Evolutionary conservation across 768 basidiomycete genomes (phyloP), one percentile per base, ranked within the genome.

Genomic region (Leccinum pellstonianum): DNA sequence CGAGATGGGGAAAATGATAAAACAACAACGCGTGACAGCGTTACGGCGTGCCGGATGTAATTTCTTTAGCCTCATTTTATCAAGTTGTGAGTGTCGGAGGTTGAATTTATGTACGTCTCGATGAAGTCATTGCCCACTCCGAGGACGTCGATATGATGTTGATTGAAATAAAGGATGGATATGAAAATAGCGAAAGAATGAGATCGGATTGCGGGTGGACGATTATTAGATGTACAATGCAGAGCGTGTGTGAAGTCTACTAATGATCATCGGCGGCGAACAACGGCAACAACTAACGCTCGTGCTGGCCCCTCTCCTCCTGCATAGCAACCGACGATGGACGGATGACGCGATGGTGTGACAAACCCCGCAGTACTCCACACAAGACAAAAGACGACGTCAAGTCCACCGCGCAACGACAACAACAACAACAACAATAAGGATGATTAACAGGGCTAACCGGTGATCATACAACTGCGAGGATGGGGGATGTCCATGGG

Each of bases 111-210:
- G 27, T 27, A 63, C 1, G 27, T 19, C 11, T 15, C 25, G 14
- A 69, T 69, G 69, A 69, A 63, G 56, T 71, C 71, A 70, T 73
- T 59, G n/a, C 29, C 14, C n/a, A 11, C 69, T 33, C 71, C 71
- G 68, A 37, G 15, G 23, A 49, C 23, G 49, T 23, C 3, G 58
- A 62, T 33, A 33, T 54, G 35, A 62, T 57, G 38, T 41, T 41
- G 38, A 43, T 35, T 33, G 9, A 4, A 43, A 43, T 5, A 43
- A 19, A n/a, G 43, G 43, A 43, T 19, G 43, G 33, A 51, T 50
- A 56, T 21, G 54, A 31, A 56, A 53, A 52, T 58, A 49, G 60
- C 57, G 37, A 60, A 58, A 55, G n/a, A 56, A 33, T 47, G 38
- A 31, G 43, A 48, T 47, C 12, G 31, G 46, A 53, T 33, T 17